Base-by-base conservation (phyloP, 176 grass and related monocot species). In the Oryza glumipatula region DNA sequence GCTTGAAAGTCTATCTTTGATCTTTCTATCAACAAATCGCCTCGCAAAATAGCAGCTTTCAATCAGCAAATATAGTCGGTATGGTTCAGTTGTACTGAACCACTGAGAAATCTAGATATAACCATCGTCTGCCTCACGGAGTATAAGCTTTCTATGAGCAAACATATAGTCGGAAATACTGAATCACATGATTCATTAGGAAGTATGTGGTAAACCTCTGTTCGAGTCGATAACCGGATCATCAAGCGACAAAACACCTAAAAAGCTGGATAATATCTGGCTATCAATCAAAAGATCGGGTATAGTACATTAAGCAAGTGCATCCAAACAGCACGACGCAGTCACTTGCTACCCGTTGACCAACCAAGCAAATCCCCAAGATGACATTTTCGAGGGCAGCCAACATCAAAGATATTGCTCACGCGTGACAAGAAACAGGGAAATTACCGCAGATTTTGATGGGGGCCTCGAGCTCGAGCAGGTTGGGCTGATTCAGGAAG, bases 361-460 rank as follows among this genome's bases (percentile, higher is more conserved):
- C 89, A 83, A 44, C 84, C 17, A 65, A 83, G 64, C 41, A 13
- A 61, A 87, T 65, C 75, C 70, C 45, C 87, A 83, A 92, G 17
- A 89, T 38, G 69, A 51, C 46, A 81, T 88, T 84, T 84, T 73
- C 10, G 10, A 67, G 11, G 76, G 33, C 63, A 26, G n/a, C 67
- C 41, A 16, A 49, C 72, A 32, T 33, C 23, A 43, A 43, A 88
- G 8, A 85, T 24, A 45, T 23, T 65, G 70, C 54, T 14, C 22
- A 78, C 36, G 60, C n/a, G 32, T 3, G 41, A 69, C 28, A 64
- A 79, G 66, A 87, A 64, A 72, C 22, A 45, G 39, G 30, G 3
- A 22, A 56, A 51, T 49, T 88, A 92, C 93, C 93, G 22, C 93
- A 95, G 66, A 95, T 95, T 85, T 95, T 95, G 80, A 95, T 92